phyloP scores from a whole-genome alignment of 2,329 filamentous ascomycete species.

The Neonectria magnoliae region DNA sequence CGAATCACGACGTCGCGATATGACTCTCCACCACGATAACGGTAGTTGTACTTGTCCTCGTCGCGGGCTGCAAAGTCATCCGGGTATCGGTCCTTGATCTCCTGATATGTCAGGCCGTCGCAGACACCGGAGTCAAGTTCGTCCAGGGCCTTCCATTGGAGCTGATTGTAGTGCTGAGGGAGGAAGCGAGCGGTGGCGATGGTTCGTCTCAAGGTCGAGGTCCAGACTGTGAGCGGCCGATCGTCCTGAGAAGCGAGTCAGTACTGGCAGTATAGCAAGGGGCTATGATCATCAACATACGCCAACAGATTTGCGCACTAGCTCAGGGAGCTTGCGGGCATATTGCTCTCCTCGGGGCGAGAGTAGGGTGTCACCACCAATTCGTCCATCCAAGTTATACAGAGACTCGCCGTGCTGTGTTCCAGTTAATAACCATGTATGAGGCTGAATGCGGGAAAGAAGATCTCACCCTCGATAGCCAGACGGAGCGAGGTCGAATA shows the following conservation, averaged over 20 bases:
- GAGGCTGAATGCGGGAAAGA: not conserved
- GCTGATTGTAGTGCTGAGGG: slow-evolving; percentile 83
- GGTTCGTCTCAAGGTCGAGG: slow-evolving; percentile 77
- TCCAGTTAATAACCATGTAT: slow-evolving; percentile 15
- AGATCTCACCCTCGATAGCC: slow-evolving; percentile 84
- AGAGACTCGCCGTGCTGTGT: slow-evolving; percentile 89
- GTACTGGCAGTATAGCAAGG: slow-evolving; percentile 1
- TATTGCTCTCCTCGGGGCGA: slow-evolving; percentile 90
- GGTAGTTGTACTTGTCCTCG: slow-evolving; percentile 99
- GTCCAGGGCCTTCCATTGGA: slow-evolving; percentile 98
- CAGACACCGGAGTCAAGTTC: slow-evolving; percentile 97
- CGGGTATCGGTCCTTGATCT: slow-evolving; percentile 90
- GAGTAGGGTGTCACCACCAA: slow-evolving; percentile 90
- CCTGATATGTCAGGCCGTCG: slow-evolving; percentile 94
- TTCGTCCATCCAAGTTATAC: slow-evolving; percentile 90
- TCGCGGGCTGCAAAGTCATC: slow-evolving; percentile 96
- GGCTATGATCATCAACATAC: slow-evolving; percentile 60
- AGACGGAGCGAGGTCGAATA: slow-evolving; percentile 95
- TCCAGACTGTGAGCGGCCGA: slow-evolving; percentile 70
- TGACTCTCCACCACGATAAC: slow-evolving; percentile 94
- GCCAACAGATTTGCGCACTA: slow-evolving; percentile 87
- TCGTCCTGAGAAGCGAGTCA: slow-evolving; percentile 58
- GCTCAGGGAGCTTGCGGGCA: slow-evolving; percentile 81
- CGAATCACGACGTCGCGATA: slow-evolving; percentile 97
- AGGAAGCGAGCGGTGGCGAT: slow-evolving; percentile 91